Percentiles rank a stretch among this genome's conserved stretches.
Evolutionary conservation across 176 grass and related monocot species (phyloP).

Genomic region (Aegilops longissima): DNA sequence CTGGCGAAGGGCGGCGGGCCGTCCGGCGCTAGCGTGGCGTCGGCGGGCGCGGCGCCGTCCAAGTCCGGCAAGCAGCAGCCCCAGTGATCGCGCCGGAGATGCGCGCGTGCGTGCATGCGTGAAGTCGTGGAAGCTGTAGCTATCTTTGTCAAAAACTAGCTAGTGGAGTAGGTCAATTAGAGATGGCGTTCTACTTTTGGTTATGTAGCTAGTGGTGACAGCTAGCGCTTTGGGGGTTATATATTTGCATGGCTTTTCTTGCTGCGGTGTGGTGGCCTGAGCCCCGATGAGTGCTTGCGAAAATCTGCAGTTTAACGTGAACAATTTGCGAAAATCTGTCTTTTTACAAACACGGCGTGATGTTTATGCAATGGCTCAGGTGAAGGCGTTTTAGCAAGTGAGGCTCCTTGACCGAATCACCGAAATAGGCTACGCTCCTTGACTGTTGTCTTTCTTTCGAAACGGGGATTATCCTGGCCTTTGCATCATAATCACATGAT

Average conservation of each 20-base stretch:
- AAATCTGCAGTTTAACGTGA: neutral
- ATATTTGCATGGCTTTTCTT: neutral
- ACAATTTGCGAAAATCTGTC: neutral
- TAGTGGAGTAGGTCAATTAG: no score
- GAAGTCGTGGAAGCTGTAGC: neutral
- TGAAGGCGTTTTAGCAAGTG: neutral
- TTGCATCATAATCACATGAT: no score
- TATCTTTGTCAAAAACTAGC: no score
- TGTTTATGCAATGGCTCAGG: neutral
- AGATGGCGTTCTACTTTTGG: neutral
- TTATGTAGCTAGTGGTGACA: neutral
- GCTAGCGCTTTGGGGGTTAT: neutral
- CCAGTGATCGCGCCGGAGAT: neutral
- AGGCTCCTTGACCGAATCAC: no score
- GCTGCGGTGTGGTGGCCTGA: neutral
- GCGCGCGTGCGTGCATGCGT: neutral
- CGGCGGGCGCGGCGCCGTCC: neutral
- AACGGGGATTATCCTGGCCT: no score
- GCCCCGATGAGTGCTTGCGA: neutral
- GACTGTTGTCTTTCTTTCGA: no score
- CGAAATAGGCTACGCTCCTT: no score
- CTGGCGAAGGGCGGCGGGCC: neutral
- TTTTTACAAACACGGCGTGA: neutral
- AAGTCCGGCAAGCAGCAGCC: constrained; percentile 14
- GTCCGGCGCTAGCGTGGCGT: neutral